phyloP scores from a whole-genome alignment of 2,329 filamentous ascomycete species.

The Pseudocercospora crystallina region DNA sequence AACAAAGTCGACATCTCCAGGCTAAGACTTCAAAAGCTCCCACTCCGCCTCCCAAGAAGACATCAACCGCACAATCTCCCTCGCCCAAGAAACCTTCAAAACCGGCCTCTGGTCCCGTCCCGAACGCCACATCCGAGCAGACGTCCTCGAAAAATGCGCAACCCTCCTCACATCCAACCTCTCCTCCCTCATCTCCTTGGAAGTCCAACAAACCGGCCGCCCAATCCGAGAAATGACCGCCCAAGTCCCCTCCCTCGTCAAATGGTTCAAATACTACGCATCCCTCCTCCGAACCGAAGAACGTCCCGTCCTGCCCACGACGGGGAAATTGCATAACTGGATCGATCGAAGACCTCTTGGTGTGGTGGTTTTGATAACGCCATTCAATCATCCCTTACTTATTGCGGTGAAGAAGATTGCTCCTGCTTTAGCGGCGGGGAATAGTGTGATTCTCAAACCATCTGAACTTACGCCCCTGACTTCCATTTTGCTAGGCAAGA shows the following conservation, averaged over 20 bases:
- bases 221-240: conserved; percentile 69
- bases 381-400: conserved; percentile 74
- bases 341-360: conserved; percentile 68
- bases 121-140: conserved; percentile 58
- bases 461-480: conserved; percentile 58
- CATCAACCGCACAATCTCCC: conserved; percentile 68
- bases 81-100: conserved; percentile 67
- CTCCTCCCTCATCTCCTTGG: conserved; percentile 59
- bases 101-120: conserved; percentile 59
- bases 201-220: conserved; percentile 68
- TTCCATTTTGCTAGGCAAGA: conserved; percentile 58
- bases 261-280: conserved; percentile 73
- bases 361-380: conserved; percentile 70
- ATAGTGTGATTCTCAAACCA: conserved; percentile 57
- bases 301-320: conserved; percentile 64
- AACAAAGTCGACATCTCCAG: not conserved
- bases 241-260: conserved; percentile 64
- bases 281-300: conserved; percentile 67
- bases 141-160: conserved; percentile 62
- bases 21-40: conserved; percentile 39
- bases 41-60: conserved; percentile 66
- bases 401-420: conserved; percentile 79
- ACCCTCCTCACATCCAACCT: conserved; percentile 54
- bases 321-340: conserved; percentile 53
- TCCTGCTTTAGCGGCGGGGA: conserved; percentile 60